Base-by-base conservation (phyloP, 192 early-diverging fungal species). In the Coemansia aciculifera region DNA sequence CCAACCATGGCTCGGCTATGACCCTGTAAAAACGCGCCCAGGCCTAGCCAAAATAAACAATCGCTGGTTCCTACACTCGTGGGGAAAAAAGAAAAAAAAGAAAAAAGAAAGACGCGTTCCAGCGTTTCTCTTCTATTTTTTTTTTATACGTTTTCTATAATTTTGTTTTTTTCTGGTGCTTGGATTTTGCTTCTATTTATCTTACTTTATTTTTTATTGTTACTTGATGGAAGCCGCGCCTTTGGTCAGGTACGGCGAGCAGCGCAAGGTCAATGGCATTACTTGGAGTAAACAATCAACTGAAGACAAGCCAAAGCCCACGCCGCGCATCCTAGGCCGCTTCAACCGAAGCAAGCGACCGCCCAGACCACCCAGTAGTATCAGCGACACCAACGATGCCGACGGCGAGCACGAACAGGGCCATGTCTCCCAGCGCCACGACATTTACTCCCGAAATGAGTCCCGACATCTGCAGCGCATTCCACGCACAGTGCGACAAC, bases 291-390 rank as follows among this genome's bases (percentile, higher is more conserved):
- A 48, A 48, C 46, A 48, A 48, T 3, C 43, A n/a, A 23, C 46
- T 9, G 46, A 48, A 48, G 46, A 9, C 46, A 48, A 48, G 46
- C 19, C 46, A 48, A 48, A 21, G 19, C 36, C 24, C 38, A 68
- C 66, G 15, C 66, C 66, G 15, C 66, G 66, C 21, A 68, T 68
- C 24, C 66, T 68, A 12, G 66, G 57, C 11, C 66, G 66, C 57
- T 32, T 48, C 46, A 48, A 48, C 46, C 19, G 46, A 5, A 6
- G 46, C 46, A 48, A 48, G 56, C 66, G 34, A 15, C 31, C 38
- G 31, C 21, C 29, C 21, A 13, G 57, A 13, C 59, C 44, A 15
- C 38, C 37, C 59, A 68, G 59, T 44, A 68, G 59, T 44, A 37
- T n/a, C 21, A 68, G 67, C 34, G 64, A 63, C 29, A 37, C 46